Base-by-base conservation (phyloP, 106 monocot genomes). In the Dendrobium catenatum region DNA sequence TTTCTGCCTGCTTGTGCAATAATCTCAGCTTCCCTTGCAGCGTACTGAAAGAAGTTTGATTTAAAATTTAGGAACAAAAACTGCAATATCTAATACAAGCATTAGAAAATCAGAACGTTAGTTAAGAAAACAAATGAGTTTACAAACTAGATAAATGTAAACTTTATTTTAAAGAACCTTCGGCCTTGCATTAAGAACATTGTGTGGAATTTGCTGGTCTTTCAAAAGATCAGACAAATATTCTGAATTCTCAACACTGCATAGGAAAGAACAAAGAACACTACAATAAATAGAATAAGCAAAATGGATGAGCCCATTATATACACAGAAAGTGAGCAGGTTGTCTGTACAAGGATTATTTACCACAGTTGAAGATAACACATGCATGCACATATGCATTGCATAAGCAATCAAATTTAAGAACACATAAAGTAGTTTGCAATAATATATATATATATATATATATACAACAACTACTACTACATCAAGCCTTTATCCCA, bases 231-330 rank as follows among this genome's bases (percentile, higher is more conserved):
- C 91, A 74, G 98, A 99, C 55, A 99, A 86, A 79, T 93, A 87
- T 77, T 99, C 98, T 73, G 98, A 99, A 85, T 93, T 99, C 79
- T 99, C 98, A 67, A 99, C 98, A 75, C 98, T 99, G 91, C 70
- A 86, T 74, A 26, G 81, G 41, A 24, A 79, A 49, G 46, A 40
- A 77, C 26, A 80, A 68, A 68, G 19, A 56, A 42, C 51, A 78
- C 9, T 18, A 42, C 22, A 74, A 33, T 5, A 79, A 55, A 78
- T 24, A 42, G 29, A 82, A 15, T 9, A 80, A 3, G 20, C 27
- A 31, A 27, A 40, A 48, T 46, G 8, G 72, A 19, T 55, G 42
- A 56, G 33, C 16, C 4, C 6, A 42, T 44, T 5, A 43, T 74
- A 43, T 43, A 44, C 6, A 20, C 9, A 43, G 37, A 70, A 70